These are phyloP conservation scores for Scheffersomyces insectosa DNA, from an alignment of 1,139 yeast genomes.

Conservation along the genomic window DNA sequence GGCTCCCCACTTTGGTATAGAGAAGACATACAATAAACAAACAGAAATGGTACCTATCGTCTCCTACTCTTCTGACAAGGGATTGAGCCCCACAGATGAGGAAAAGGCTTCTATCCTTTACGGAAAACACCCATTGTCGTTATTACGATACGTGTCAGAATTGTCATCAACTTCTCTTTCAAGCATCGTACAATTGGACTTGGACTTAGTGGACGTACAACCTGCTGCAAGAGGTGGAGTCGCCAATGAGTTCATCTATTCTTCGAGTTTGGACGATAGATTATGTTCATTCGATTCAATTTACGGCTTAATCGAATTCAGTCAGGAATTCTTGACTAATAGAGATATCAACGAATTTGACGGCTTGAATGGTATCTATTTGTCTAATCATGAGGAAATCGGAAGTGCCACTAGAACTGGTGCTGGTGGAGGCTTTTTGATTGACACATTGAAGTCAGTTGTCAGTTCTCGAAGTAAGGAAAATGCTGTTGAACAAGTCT, in stretches of 20 bases:
- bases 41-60: constrained; percentile 46
- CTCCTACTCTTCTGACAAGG: constrained; percentile 27
- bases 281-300: constrained; percentile 45
- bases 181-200: constrained; percentile 35
- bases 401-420: constrained; percentile 48
- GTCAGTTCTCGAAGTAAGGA: constrained; percentile 6
- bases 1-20: constrained; percentile 44
- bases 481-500: constrained; percentile 7
- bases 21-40: constrained; percentile 39
- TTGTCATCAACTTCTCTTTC: constrained; percentile 27
- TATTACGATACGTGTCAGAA: constrained; percentile 36
- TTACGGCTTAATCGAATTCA: constrained; percentile 32
- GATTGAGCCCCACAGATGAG: constrained; percentile 14
- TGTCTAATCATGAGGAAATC: constrained; percentile 47
- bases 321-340: constrained; percentile 16
- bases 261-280: constrained; percentile 48
- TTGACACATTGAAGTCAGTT: constrained; percentile 13
- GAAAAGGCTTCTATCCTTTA: constrained; percentile 37
- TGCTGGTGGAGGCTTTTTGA: constrained; percentile 34
- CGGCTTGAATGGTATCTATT: constrained; percentile 38
- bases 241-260: constrained; percentile 39
- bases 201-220: constrained; percentile 46
- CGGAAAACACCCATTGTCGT: constrained; percentile 37
- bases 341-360: constrained; percentile 22
- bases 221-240: constrained; percentile 44